These are phyloP conservation scores for Pythium vanterpoolii DNA, from an alignment of 352 stramenopile genomes.

Conservation along the genomic window DNA sequence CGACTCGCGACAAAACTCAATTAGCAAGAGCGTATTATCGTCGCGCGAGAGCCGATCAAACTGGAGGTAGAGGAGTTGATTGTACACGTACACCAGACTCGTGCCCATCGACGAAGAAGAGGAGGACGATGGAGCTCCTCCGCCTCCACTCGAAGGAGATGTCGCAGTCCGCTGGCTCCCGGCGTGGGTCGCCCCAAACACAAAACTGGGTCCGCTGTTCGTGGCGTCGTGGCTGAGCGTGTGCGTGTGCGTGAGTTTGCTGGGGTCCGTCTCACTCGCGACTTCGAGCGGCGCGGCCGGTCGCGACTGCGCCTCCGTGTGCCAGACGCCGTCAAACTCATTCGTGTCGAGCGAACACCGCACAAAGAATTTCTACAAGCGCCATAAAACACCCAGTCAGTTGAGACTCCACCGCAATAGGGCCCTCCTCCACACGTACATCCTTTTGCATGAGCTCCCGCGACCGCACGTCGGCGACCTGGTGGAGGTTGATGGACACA, in stretches of 20 bases:
- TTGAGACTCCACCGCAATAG: no score
- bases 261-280: conserved; percentile 10
- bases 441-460: conserved; percentile 51
- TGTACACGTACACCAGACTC: conserved; percentile 64
- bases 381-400: conserved; percentile 2
- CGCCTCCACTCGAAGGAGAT: not conserved
- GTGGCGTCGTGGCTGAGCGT: not conserved
- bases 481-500: conserved; percentile 63
- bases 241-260: not conserved
- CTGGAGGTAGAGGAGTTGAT: conserved; percentile 79
- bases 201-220: conserved; percentile 17
- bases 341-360: conserved; percentile 83
- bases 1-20: conserved; percentile 73
- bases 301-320: conserved; percentile 76
- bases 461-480: conserved; percentile 60
- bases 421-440: no score
- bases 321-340: conserved; percentile 81
- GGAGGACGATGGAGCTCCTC: not conserved
- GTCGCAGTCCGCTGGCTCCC: not conserved
- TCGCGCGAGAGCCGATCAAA: conserved; percentile 81
- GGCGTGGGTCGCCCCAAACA: conserved; percentile 10
- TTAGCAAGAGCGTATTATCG: conserved; percentile 80
- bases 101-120: not conserved
- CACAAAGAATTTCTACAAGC: conserved; percentile 65
- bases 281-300: conserved; percentile 41